These are phyloP conservation scores for Macrolepiota albuminosa DNA, from an alignment of 768 basidiomycete species.

Conservation along the genomic window DNA sequence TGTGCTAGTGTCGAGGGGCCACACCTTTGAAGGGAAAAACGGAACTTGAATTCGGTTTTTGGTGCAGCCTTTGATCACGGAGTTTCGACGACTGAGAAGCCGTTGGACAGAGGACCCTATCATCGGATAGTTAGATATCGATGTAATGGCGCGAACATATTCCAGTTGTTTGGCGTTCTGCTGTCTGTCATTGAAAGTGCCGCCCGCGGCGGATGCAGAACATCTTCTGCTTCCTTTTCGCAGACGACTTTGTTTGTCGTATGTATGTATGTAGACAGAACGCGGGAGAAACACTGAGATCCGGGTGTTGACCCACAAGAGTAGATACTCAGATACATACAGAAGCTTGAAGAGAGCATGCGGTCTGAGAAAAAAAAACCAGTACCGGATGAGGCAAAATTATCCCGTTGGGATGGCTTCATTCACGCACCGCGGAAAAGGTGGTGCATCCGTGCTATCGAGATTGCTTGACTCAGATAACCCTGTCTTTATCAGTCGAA, in stretches of 20 bases:
- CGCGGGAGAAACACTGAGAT: not conserved
- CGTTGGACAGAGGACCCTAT: not conserved
- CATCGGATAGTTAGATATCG: not conserved
- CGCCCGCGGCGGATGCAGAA: not conserved
- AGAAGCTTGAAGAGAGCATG: conserved; percentile 3
- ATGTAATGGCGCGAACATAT: conserved; percentile 3
- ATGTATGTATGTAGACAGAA: not conserved
- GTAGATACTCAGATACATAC: not conserved
- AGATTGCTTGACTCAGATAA: not conserved
- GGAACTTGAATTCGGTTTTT: not conserved
- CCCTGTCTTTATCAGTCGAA: no score
- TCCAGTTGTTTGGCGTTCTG: not conserved
- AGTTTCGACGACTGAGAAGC: conserved; percentile 3
- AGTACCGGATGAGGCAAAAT: conserved; percentile 3
- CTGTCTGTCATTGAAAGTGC: not conserved
- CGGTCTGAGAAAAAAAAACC: not conserved
- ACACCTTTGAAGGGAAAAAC: not conserved
- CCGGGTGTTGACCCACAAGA: conserved; percentile 1
- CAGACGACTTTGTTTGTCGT: not conserved
- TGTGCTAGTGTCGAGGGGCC: not conserved
- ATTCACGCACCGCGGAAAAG: conserved; percentile 5
- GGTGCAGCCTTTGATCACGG: conserved; percentile 1
- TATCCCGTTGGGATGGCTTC: not conserved
- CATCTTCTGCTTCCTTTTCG: not conserved
- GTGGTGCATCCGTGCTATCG: not conserved